These are phyloP conservation scores for Hypoxylon sp. DNA, from an alignment of 2,329 filamentous ascomycete species.

Conservation along the genomic window DNA sequence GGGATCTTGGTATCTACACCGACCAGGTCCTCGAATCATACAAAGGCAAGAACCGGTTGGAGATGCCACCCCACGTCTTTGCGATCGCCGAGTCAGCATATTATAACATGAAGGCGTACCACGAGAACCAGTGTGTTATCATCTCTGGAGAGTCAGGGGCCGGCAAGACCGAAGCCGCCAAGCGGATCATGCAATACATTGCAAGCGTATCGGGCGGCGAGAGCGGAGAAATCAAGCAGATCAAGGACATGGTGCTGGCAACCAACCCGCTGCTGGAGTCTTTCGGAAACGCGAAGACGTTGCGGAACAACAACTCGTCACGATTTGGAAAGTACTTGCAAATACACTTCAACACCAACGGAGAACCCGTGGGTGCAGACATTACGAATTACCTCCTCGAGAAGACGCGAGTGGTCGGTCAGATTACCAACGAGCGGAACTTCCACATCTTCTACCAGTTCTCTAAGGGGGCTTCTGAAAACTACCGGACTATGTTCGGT, in stretches of 20 bases:
- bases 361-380: conserved; percentile 94
- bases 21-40: conserved; percentile 94
- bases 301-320: conserved; percentile 99
- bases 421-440: conserved; percentile 95
- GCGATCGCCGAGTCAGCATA: conserved; percentile 96
- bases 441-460: conserved; percentile 99
- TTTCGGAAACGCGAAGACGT: conserved; percentile 97
- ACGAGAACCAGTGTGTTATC: conserved; percentile 99
- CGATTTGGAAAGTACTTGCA: conserved; percentile 99
- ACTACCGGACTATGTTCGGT: conserved; percentile 89
- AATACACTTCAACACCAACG: conserved; percentile 92
- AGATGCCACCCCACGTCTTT: conserved; percentile 96
- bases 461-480: conserved; percentile 90
- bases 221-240: conserved; percentile 91
- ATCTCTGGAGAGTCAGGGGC: conserved; percentile 98
- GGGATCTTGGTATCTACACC: conserved; percentile 98
- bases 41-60: conserved; percentile 95
- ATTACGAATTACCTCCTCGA: conserved; percentile 99
- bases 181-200: conserved; percentile 99
- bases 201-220: conserved; percentile 92
- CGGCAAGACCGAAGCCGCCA: conserved; percentile 98
- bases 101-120: conserved; percentile 99
- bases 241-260: conserved; percentile 99
- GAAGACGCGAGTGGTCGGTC: conserved; percentile 93
- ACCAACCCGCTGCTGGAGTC: conserved; percentile 97